phyloP scores from a whole-genome alignment of 2,329 filamentous ascomycete species.

The Fusarium duplospermum region DNA sequence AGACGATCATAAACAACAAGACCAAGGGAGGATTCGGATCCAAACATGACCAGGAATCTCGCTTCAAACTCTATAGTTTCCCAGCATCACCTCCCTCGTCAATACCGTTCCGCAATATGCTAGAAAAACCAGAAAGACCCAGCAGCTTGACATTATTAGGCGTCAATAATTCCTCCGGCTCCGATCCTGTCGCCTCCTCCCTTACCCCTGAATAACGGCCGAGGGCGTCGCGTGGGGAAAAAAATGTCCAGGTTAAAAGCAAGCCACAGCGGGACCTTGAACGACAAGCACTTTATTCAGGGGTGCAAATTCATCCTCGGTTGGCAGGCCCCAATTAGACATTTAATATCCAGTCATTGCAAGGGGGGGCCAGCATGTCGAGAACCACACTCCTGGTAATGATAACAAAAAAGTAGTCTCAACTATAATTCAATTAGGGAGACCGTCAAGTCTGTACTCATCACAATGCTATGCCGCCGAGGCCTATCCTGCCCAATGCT shows the following conservation, averaged over 20 bases:
- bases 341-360: background rate
- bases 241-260: background rate
- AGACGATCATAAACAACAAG: background rate
- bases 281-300: background rate
- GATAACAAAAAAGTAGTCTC: background rate
- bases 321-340: background rate
- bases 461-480: constrained; percentile 7
- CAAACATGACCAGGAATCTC: background rate
- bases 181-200: background rate
- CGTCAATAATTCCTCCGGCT: background rate
- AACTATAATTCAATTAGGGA: constrained; percentile 12
- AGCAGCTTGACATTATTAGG: background rate
- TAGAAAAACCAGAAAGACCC: background rate
- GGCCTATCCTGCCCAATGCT: constrained; percentile 1
- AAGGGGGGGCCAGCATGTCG: background rate
- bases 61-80: background rate
- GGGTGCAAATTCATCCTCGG: background rate
- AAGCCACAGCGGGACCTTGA: constrained; percentile 12
- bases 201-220: background rate
- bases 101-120: background rate
- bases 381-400: background rate
- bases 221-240: constrained; percentile 14
- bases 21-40: background rate
- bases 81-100: background rate
- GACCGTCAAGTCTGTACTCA: constrained; percentile 9